Base-by-base conservation (phyloP, 192 early-diverging fungal genomes). In the Gamsiella multidivaricata region DNA sequence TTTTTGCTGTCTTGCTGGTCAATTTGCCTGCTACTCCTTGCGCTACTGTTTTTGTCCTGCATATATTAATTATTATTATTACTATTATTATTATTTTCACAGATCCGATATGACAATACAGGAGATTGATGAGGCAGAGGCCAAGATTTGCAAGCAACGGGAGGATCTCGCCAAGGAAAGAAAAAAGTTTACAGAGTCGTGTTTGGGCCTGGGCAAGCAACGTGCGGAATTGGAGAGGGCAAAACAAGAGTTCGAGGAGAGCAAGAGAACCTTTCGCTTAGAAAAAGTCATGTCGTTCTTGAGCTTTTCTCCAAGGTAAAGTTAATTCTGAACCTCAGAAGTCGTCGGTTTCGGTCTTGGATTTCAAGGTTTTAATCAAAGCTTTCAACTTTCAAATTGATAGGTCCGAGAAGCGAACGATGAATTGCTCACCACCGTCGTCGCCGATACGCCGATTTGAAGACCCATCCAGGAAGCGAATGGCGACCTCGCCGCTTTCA, bases 31-130 rank as follows among this genome's bases (percentile, higher is more conserved):
- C n/a, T n/a, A n/a, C n/a, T n/a, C n/a, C n/a, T n/a, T n/a, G n/a
- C n/a, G n/a, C n/a, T n/a, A n/a, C n/a, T n/a, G n/a, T n/a, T n/a
- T n/a, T n/a, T n/a, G n/a, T 5, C 23, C 15, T n/a, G 14, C 52
- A 5, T 14, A 23, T 32, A 54, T 23, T 14, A 10, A 12, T 36
- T 5, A 22, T 23, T 2, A 22, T 23, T 25, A 28, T n/a, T 15
- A 29, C 9, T 17, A 15, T 37, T 0, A 54, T 54, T 12, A 32
- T 14, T 34, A n/a, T 10, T 41, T 47, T 61, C 29, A 28, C 25
- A 78, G 65, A 31, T 68, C 65, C 14, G 74, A 78, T n/a, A 69
- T 78, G 74, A 78, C 74, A 20, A 20, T 62, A 20, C 65, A 78
- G 39, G 74, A 78, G 32, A 37, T 69, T 26, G 54, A 78, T 9